Conservation (phyloP, 805 yeast species). For the Scheffersomyces lignosus region DNA sequence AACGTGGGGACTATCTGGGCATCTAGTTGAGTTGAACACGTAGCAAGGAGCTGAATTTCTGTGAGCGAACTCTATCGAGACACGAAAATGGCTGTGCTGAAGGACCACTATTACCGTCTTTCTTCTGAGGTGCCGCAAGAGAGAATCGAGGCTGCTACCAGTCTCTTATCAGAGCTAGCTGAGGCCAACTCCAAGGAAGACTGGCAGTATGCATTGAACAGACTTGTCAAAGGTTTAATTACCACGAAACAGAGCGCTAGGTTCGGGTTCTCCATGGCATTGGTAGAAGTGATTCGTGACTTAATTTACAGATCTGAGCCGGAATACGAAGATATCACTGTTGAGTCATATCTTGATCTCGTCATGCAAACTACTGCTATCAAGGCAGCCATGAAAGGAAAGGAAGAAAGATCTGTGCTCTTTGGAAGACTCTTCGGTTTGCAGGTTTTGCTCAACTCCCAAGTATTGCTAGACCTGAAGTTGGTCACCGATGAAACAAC, state of each 20-base stretch:
- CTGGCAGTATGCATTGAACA: conserved; percentile 77
- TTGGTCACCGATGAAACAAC: conserved; percentile 13
- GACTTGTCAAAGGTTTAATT: conserved; percentile 78
- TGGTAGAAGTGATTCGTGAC: conserved; percentile 61
- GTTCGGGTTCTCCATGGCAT: conserved; percentile 83
- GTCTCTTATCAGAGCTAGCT: conserved; percentile 59
- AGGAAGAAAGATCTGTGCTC: conserved; percentile 73
- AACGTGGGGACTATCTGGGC: too few species aligned
- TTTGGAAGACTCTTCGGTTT: conserved; percentile 87
- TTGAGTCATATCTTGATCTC: conserved; percentile 36
- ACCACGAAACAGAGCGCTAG: conserved; percentile 84
- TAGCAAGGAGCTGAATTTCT: neutral
- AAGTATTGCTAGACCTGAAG: conserved; percentile 20
- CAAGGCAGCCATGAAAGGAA: conserved; percentile 59
- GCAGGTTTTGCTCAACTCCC: conserved; percentile 63
- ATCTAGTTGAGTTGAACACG: too few species aligned
- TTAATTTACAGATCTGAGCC: conserved; percentile 26
- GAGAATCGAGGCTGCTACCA: conserved; percentile 69
- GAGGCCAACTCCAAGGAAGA: conserved; percentile 48
- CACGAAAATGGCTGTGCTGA: conserved; percentile 52
- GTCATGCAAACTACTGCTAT: conserved; percentile 36
- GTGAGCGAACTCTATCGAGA: neutral
- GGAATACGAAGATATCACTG: conserved; percentile 29
- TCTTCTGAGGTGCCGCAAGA: conserved; percentile 77
- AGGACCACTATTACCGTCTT: conserved; percentile 73